These are phyloP conservation scores for Tuber umbilicatum DNA, from an alignment of 495 filamentous ascomycete genomes.

Conservation along the genomic window DNA sequence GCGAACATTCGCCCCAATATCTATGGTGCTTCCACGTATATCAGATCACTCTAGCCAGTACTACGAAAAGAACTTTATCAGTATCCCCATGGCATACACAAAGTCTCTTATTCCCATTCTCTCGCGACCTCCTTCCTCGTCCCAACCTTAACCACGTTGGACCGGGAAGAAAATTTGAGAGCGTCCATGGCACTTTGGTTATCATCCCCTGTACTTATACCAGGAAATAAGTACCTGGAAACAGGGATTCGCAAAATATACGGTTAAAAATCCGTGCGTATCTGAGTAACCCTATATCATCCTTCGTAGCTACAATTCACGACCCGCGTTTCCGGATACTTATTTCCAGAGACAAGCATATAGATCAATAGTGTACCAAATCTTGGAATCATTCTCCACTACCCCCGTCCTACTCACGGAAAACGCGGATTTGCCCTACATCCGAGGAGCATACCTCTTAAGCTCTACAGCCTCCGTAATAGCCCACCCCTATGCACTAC, in stretches of 20 bases:
- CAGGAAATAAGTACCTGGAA: too few relatives aligned
- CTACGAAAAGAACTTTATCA: slow-evolving; percentile 37
- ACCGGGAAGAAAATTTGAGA: background rate
- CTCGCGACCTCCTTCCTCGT: slow-evolving; percentile 41
- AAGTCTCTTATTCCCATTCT: slow-evolving; percentile 43
- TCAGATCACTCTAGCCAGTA: slow-evolving; percentile 34
- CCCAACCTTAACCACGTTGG: slow-evolving; percentile 43
- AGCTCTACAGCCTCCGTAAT: slow-evolving; percentile 8
- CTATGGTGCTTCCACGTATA: slow-evolving; percentile 42
- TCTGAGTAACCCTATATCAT: too few relatives aligned
- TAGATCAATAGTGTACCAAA: slow-evolving; percentile 39
- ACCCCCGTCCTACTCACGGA: slow-evolving; percentile 18
- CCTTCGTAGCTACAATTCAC: too few relatives aligned
- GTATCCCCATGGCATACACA: slow-evolving; percentile 34
- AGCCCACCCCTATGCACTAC: slow-evolving; percentile 28
- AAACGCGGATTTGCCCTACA: slow-evolving; percentile 11
- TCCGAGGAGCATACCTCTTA: slow-evolving; percentile 32
- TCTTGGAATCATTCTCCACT: slow-evolving; percentile 28
- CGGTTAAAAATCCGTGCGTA: too few relatives aligned
- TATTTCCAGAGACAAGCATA: too few relatives aligned
- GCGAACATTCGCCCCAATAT: slow-evolving; percentile 31
- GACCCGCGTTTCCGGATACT: too few relatives aligned
- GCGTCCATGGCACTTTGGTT: slow-evolving; percentile 16
- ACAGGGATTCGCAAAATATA: too few relatives aligned
- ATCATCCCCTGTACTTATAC: slow-evolving; percentile 26